phyloP scores from a whole-genome alignment of 2,329 filamentous ascomycete genomes.

The Zopfia rhizophila region DNA sequence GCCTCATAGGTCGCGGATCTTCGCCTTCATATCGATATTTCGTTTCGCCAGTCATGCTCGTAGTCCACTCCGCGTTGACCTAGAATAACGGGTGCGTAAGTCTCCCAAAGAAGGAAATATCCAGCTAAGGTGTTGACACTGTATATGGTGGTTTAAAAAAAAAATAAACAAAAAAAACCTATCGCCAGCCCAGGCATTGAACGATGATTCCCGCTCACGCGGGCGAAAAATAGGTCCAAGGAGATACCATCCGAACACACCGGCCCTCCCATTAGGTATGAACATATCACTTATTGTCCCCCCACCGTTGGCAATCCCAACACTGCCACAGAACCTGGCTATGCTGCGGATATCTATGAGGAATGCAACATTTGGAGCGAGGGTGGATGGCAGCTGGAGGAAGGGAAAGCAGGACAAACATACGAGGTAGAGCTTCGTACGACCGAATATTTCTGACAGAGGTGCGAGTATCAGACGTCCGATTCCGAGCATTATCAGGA shows the following conservation, averaged over 20 bases:
- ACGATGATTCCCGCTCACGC: constrained; percentile 58
- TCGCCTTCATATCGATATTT: constrained; percentile 57
- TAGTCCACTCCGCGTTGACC: constrained; percentile 44
- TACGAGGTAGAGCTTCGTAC: constrained; percentile 56
- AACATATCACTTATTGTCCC: constrained; percentile 66
- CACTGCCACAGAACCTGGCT: constrained; percentile 61
- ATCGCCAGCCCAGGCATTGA: constrained; percentile 58
- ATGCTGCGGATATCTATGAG: constrained; percentile 59
- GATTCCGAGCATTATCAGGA: constrained; percentile 61
- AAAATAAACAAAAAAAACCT: constrained; percentile 62
- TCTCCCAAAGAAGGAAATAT: constrained; percentile 58
- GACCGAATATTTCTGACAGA: constrained; percentile 59
- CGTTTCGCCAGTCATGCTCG: constrained; percentile 44
- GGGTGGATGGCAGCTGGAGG: constrained; percentile 59
- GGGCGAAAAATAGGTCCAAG: constrained; percentile 57
- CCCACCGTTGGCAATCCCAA: constrained; percentile 63
- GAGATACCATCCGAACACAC: constrained; percentile 59
- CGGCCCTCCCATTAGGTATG: constrained; percentile 55
- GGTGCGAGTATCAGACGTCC: constrained; percentile 60
- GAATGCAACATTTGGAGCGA: constrained; percentile 58
- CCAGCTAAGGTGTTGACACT: constrained; percentile 53
- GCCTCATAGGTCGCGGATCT: constrained; percentile 50
- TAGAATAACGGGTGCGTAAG: constrained; percentile 56
- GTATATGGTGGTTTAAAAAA: constrained; percentile 57
- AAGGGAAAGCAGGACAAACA: constrained; percentile 59